Evolutionary conservation across 2,329 filamentous ascomycete species (phyloP), one percentile per base, ranked within the genome.

Genomic region (Colletotrichum agaves): DNA sequence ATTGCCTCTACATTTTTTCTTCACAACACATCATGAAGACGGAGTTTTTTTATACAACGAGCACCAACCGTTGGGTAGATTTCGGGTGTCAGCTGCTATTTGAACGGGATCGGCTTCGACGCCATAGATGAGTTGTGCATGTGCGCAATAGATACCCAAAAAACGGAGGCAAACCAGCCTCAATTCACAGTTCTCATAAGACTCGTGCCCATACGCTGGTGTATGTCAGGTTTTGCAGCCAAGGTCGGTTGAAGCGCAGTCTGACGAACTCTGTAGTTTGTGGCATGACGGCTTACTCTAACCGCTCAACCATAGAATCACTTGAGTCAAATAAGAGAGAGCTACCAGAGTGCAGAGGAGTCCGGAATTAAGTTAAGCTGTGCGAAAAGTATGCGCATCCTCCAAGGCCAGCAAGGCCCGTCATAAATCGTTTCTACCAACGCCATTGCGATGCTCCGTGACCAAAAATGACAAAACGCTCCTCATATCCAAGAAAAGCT

Each of bases 401-500:
- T 50, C 41, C n/a, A 41, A 41, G 47, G 59, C 47, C 23, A 15
- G 39, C 35, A 49, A 57, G 27, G 50, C 31, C 23, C 23, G 27
- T 57, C 27, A 37, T 63, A 12, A 27, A 27, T 33, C 27, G 10
- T 49, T 3, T 19, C 37, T 44, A 52, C 62, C 27, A 67, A 66
- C 65, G 55, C 65, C 65, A 4, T 52, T 23, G 65, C 65, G 49
- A 68, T 68, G 55, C 65, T 47, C 17, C 35, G 12, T 27, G 0
- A 27, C 8, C 43, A 21, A 41, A 41, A 67, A 47, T n/a, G 5
- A 37, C 10, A n/a, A 5, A 37, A 52, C 31, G 5, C 33, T 35
- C 4, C 1, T 19, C 27, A 8, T 52, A 17, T 7, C 37, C 31
- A 33, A 31, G 11, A 2, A 21, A 15, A 35, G 31, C 5, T 27